Conservation (phyloP, 164 flowering plant genomes). For the Echeveria elegans region DNA sequence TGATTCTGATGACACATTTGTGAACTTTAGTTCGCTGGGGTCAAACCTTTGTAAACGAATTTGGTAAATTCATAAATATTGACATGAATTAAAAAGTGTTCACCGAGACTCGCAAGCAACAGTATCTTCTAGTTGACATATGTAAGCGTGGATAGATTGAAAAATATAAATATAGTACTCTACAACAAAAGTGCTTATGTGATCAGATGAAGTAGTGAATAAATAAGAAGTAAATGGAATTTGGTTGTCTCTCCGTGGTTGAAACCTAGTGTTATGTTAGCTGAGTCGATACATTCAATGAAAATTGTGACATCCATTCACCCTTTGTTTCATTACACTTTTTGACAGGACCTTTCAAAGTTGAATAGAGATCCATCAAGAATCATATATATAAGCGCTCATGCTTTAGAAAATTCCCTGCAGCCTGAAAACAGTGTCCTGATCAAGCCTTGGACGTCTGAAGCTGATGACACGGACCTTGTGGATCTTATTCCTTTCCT, state of each 20-base stretch:
- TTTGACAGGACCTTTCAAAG: slow-evolving; percentile 74
- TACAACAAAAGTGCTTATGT: not conserved
- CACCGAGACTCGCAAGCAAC: no score
- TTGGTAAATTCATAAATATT: no score
- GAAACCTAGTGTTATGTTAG: not conserved
- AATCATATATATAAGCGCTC: slow-evolving; percentile 74
- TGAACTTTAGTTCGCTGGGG: no score
- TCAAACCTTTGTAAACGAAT: no score
- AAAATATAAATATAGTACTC: not conserved
- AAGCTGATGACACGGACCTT: slow-evolving; percentile 64
- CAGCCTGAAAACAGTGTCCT: slow-evolving; percentile 74
- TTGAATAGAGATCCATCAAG: slow-evolving; percentile 78
- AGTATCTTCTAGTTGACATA: not conserved
- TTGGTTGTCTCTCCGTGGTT: not conserved
- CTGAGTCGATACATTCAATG: not conserved
- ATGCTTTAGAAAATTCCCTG: slow-evolving; percentile 63
- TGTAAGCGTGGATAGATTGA: not conserved
- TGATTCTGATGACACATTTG: no score
- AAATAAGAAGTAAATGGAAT: not conserved
- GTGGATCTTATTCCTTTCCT: slow-evolving; percentile 86
- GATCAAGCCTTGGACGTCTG: slow-evolving; percentile 74
- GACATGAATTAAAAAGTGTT: no score
- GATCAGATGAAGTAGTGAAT: not conserved
- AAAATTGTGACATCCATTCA: not conserved
- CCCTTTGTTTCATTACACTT: not conserved